Conservation (phyloP, 163 green algal genomes). For the Volvox carteri region DNA sequence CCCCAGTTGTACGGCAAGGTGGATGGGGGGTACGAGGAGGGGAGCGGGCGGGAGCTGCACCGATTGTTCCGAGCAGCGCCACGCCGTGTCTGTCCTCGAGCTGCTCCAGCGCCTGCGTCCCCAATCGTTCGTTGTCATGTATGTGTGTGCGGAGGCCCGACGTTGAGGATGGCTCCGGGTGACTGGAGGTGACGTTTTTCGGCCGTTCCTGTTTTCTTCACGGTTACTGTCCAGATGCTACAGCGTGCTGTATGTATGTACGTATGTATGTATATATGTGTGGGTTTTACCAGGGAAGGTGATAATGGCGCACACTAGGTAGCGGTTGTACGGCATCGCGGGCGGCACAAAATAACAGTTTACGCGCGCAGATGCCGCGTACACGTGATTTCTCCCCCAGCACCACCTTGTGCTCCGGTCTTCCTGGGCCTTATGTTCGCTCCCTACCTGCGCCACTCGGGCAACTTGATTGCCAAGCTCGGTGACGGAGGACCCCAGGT, state of each 20-base stretch:
- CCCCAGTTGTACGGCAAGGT: neutral
- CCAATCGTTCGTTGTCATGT: neutral
- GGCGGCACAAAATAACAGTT: neutral
- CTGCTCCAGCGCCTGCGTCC: neutral
- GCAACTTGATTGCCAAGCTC: neutral
- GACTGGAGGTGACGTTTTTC: neutral
- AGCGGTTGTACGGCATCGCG: neutral
- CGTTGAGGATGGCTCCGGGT: no score
- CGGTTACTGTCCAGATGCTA: neutral
- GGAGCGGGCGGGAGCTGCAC: neutral
- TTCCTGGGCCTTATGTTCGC: neutral
- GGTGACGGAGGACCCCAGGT: neutral
- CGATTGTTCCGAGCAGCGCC: neutral
- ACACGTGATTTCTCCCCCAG: no score
- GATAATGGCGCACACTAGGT: neutral
- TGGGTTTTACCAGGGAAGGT: neutral
- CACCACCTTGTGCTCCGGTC: no score
- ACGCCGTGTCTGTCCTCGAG: neutral
- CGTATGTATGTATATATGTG: neutral
- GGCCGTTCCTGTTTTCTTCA: neutral
- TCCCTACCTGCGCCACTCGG: neutral
- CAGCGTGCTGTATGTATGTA: neutral
- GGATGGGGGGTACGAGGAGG: neutral
- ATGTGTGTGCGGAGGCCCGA: neutral
- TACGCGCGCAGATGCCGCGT: neutral